Conservation (phyloP, 2,329 filamentous ascomycete species). For the Diaporthe longicolla region DNA sequence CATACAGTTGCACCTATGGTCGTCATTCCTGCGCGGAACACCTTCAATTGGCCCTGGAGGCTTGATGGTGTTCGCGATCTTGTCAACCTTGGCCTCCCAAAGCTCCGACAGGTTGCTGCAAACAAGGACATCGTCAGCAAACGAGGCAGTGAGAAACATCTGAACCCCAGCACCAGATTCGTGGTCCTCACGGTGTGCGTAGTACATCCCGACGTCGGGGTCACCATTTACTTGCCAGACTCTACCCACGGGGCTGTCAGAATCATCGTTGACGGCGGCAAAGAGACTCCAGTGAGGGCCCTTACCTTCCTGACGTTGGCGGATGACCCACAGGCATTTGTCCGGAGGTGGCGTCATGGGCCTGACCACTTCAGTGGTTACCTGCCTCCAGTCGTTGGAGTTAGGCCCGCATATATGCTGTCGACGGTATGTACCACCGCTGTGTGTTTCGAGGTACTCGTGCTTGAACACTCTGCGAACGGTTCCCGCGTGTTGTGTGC, state of each 20-base stretch:
- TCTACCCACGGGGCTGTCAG: neutral
- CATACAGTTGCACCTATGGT: neutral
- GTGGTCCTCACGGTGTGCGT: neutral
- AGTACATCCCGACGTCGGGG: neutral
- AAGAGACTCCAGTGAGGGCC: neutral
- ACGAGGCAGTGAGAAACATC: neutral
- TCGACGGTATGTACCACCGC: neutral
- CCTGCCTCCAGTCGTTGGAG: neutral
- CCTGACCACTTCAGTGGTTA: neutral
- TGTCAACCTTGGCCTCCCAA: neutral
- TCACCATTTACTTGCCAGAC: constrained; percentile 3
- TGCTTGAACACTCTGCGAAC: neutral
- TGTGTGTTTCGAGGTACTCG: neutral
- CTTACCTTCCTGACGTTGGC: neutral
- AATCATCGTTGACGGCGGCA: neutral
- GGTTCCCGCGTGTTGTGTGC: no score
- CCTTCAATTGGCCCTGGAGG: neutral
- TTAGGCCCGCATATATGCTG: neutral
- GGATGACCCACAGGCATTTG: neutral
- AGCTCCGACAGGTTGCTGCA: neutral
- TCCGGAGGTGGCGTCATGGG: neutral
- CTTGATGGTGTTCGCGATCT: neutral
- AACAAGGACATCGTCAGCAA: neutral
- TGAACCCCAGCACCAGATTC: neutral
- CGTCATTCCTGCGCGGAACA: no score